phyloP scores from a whole-genome alignment of 257 asterid genomes.

The Schizonepeta tenuifolia region DNA sequence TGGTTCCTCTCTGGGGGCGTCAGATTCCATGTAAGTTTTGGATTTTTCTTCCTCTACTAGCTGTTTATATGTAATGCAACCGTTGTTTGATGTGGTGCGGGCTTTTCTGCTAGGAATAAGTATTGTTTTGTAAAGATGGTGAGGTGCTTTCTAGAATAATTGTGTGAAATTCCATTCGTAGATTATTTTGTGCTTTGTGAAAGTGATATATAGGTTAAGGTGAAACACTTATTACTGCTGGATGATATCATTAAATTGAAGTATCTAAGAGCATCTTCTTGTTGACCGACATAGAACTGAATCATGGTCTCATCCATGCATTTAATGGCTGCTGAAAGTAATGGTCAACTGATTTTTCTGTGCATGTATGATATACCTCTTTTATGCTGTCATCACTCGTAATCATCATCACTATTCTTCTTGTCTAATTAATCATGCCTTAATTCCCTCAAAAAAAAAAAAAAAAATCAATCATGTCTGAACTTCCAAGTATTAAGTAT shows the following conservation, averaged over 20 bases:
- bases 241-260: neutral
- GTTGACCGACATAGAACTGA: neutral
- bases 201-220: neutral
- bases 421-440: neutral
- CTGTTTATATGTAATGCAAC: neutral
- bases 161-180: neutral
- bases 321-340: neutral
- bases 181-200: neutral
- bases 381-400: neutral
- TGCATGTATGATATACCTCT: neutral
- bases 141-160: slow-evolving; percentile 2
- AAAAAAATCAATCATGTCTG: too few species aligned
- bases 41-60: neutral
- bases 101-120: slow-evolving; percentile 3
- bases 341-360: neutral
- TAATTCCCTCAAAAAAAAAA: too few species aligned
- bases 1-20: slow-evolving; percentile 98
- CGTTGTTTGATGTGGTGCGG: neutral
- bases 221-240: neutral
- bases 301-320: neutral
- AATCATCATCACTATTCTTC: neutral
- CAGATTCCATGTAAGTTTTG: slow-evolving; percentile 83
- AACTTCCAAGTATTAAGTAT: neutral
- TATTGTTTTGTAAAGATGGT: neutral
- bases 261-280: neutral